phyloP scores from a whole-genome alignment of 805 yeast genomes.

The Maudiozyma saulgeensis region DNA sequence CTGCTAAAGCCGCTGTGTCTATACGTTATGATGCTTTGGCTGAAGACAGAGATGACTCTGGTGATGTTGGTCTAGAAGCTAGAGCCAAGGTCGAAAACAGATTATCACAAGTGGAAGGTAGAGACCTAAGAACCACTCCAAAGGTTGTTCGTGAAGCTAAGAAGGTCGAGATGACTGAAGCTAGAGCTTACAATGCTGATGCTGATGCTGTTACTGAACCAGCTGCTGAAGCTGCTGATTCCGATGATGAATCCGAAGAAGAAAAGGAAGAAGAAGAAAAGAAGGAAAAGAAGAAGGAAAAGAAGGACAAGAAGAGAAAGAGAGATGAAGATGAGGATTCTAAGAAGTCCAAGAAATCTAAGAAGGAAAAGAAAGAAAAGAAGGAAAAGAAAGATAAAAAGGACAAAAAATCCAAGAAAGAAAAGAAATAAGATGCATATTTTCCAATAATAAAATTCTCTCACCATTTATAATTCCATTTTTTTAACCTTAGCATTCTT shows the following conservation, averaged over 20 bases:
- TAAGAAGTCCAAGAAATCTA: constrained; percentile 29
- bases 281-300: constrained; percentile 29
- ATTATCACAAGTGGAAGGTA: constrained; percentile 90
- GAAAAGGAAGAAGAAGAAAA: constrained; percentile 30
- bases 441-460: background rate
- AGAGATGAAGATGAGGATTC: constrained; percentile 26
- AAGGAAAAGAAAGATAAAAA: constrained; percentile 26
- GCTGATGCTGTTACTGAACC: constrained; percentile 63
- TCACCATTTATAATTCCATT: constrained; percentile 19
- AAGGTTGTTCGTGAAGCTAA: constrained; percentile 73
- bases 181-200: constrained; percentile 86
- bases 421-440: constrained; percentile 13
- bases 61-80: constrained; percentile 84
- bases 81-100: constrained; percentile 92
- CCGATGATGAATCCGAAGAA: constrained; percentile 32
- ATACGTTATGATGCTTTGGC: constrained; percentile 93
- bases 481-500: background rate
- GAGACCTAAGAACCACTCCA: constrained; percentile 86
- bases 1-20: constrained; percentile 97
- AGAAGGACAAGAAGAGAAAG: constrained; percentile 28
- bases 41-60: constrained; percentile 93
- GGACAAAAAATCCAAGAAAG: constrained; percentile 29
- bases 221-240: constrained; percentile 43
- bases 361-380: constrained; percentile 28
- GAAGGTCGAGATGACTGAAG: constrained; percentile 78